Percentiles rank a stretch among this genome's conserved stretches.
Conservation (phyloP, 768 basidiomycete genomes). For the Trametes villosa region DNA sequence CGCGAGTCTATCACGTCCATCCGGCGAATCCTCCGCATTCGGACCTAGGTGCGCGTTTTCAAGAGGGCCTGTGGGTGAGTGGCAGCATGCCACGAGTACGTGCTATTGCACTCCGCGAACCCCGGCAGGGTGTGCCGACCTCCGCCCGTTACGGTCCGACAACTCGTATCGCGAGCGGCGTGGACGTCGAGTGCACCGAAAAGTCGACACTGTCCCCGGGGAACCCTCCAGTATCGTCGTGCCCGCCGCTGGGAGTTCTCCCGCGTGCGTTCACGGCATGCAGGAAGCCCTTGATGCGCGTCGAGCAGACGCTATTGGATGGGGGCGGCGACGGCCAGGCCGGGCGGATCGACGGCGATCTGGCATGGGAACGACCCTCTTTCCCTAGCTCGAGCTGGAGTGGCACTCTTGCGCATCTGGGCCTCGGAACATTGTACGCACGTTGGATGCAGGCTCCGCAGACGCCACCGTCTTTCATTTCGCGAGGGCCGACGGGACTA, state of each 20-base stretch:
- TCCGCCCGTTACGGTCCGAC: conserved; percentile 3
- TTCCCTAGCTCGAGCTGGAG: background rate
- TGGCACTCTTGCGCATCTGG: conserved; percentile 3
- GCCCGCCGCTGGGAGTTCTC: conserved; percentile 1
- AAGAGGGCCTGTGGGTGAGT: background rate
- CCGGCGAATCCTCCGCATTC: background rate
- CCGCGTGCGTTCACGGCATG: conserved; percentile 4
- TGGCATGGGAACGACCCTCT: conserved; percentile 14
- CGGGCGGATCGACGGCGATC: conserved; percentile 11
- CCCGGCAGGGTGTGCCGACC: background rate
- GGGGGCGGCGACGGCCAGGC: background rate
- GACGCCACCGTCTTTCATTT: background rate
- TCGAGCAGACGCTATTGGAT: background rate
- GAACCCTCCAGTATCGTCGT: background rate
- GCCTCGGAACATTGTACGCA: conserved; percentile 16
- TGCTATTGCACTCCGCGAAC: conserved; percentile 6
- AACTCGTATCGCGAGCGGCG: background rate
- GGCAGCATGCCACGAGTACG: background rate
- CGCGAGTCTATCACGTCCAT: background rate
- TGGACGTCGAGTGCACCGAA: background rate
- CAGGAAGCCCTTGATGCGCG: conserved; percentile 4
- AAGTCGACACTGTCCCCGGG: background rate
- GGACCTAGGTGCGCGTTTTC: background rate
- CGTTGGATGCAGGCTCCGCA: conserved; percentile 4
- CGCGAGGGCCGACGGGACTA: too few species aligned